Percentiles rank a stretch among this genome's conserved stretches.
Evolutionary conservation across 73 alveolate genomes (phyloP).

Genomic region (Paramecium octaurelia): DNA sequence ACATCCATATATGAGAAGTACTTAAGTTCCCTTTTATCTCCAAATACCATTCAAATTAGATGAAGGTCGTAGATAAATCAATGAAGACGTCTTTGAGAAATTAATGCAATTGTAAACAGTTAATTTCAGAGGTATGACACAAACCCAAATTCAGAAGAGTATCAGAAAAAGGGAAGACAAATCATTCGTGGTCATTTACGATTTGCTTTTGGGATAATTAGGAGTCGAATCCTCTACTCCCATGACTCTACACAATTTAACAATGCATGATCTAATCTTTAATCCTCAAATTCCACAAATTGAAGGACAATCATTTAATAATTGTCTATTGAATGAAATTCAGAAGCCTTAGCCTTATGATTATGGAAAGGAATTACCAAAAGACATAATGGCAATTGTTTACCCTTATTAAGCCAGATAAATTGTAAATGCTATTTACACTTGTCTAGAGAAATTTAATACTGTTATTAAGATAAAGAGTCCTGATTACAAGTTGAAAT

Average conservation of each 20-base stretch:
- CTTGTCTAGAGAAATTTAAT: slow-evolving; percentile 29
- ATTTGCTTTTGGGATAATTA: not conserved
- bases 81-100: slow-evolving; percentile 39
- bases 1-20: slow-evolving; percentile 76
- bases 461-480: slow-evolving; percentile 37
- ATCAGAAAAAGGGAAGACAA: slow-evolving; percentile 54
- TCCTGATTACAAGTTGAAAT: slow-evolving; percentile 40
- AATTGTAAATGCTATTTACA: slow-evolving; percentile 21
- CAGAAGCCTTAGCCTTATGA: slow-evolving; percentile 33
- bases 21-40: slow-evolving; percentile 60
- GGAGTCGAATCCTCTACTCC: slow-evolving; percentile 40
- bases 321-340: not conserved
- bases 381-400: not conserved
- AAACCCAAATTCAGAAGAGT: not conserved
- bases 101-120: not conserved
- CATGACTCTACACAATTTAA: not conserved
- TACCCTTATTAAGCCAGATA: slow-evolving; percentile 19
- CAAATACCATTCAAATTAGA: slow-evolving; percentile 50
- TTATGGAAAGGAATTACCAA: not conserved
- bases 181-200: slow-evolving; percentile 55
- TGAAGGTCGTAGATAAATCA: slow-evolving; percentile 57
- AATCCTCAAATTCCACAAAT: slow-evolving; percentile 30
- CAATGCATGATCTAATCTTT: slow-evolving; percentile 1
- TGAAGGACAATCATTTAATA: not conserved
- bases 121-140: not conserved